Evolutionary conservation across 2,329 filamentous ascomycete genomes (phyloP).

Genomic region (Lecanicillium sp.): DNA sequence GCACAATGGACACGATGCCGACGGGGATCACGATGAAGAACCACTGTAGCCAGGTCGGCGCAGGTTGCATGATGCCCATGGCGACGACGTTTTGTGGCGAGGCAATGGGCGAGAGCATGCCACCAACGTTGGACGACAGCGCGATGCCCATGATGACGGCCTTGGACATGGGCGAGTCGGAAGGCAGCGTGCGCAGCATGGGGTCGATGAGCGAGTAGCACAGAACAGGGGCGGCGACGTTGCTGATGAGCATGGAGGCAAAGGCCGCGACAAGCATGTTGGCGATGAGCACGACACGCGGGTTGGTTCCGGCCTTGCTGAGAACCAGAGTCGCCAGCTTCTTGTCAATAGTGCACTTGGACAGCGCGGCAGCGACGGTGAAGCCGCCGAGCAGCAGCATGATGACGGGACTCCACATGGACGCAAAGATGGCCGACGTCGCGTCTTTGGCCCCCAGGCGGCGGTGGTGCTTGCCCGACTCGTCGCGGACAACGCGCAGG

Average conservation of each 20-base stretch:
- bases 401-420: constrained; percentile 99
- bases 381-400: constrained; percentile 97
- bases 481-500: constrained; percentile 74
- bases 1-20: constrained; percentile 76
- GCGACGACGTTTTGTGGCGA: constrained; percentile 97
- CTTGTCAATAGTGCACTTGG: constrained; percentile 97
- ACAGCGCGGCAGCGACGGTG: constrained; percentile 88
- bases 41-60: constrained; percentile 91
- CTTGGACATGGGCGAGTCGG: constrained; percentile 89
- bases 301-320: constrained; percentile 90
- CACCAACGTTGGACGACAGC: constrained; percentile 89
- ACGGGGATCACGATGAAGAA: constrained; percentile 95
- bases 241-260: constrained; percentile 98
- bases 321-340: constrained; percentile 93
- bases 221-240: constrained; percentile 91
- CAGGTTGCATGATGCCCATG: constrained; percentile 87
- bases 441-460: constrained; percentile 76
- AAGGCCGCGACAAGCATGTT: constrained; percentile 99
- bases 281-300: constrained; percentile 82
- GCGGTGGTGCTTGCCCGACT: constrained; percentile 54
- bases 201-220: constrained; percentile 99
- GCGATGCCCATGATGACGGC: constrained; percentile 93
- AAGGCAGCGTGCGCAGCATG: constrained; percentile 85
- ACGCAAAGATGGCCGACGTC: constrained; percentile 77
- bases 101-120: constrained; percentile 93